Conservation (phyloP, 306 rosid species). For the Acacia melanoxylon region DNA sequence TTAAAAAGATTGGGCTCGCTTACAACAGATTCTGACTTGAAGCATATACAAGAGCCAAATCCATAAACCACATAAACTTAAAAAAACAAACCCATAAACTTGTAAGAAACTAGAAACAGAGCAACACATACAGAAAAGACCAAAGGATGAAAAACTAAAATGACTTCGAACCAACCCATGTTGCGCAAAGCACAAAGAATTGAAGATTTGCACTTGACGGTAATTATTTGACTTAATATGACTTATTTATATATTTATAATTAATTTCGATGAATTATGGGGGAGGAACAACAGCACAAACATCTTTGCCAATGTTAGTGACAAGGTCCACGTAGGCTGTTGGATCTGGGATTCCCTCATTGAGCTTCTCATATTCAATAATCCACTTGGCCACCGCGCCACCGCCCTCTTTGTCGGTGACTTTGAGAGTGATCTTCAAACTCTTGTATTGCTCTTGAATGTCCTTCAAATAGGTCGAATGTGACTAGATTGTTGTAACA, state of each 20-base stretch:
- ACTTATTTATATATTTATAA: too few species aligned
- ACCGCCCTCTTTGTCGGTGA: not conserved
- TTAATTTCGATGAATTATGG: not conserved
- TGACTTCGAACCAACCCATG: too few species aligned
- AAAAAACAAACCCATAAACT: too few species aligned
- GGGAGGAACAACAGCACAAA: not conserved
- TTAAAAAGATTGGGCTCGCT: too few species aligned
- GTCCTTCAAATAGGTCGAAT: not conserved
- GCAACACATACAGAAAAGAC: too few species aligned
- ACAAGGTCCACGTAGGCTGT: not conserved
- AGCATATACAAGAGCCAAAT: too few species aligned
- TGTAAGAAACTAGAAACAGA: too few species aligned
- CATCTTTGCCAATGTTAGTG: not conserved
- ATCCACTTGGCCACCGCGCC: not conserved
- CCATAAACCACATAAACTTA: too few species aligned
- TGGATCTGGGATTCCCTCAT: not conserved
- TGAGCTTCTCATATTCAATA: not conserved
- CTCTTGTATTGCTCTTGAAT: not conserved
- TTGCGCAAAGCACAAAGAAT: too few species aligned
- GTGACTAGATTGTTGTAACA: not conserved
- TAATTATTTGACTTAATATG: not conserved
- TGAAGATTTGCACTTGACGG: too few species aligned
- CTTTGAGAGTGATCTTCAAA: not conserved
- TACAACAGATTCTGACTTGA: too few species aligned
- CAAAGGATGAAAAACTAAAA: too few species aligned